Base-by-base conservation (phyloP, 2,329 filamentous ascomycete species). In the Alternaria novae-zelandiae region DNA sequence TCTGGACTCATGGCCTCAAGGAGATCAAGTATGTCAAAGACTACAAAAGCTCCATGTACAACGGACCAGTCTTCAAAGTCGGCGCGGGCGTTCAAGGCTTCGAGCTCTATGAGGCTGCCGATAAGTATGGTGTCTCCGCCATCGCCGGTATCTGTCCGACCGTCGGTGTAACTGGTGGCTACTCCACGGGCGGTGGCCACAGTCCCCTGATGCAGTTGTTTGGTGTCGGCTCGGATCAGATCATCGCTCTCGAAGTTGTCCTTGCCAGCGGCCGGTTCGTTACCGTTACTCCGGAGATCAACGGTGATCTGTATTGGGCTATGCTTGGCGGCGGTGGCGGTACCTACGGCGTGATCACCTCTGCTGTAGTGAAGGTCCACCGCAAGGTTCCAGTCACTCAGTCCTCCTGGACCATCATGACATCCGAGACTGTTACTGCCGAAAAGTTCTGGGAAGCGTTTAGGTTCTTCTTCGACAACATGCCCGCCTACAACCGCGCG, bases 161-260 rank as follows among this genome's bases (percentile, higher is more conserved):
- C 2, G 85, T 89, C 10, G 86, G 86, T n/a, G 77, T 86, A 66
- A 80, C 60, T n/a, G 76, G 76, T 44, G 76, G 81, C 11, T 83
- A 78, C 66, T 70, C 75, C 21, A 69, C 73, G 2, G 86, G 84
- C 3, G 87, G 86, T 25, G 87, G 87, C 0, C 85, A 89, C 73
- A 84, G 82, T 12, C 85, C 86, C 3, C 69, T 89, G 32, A 83
- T 83, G 51, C 80, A 81, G 57, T 72, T 83, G 41, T 84, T 83
- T 64, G 77, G 77, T 26, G 63, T 78, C n/a, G 75, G 71, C 1
- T 60, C 74, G 9, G 76, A 83, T 54, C 79, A 78, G 44, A 73
- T 82, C 13, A 65, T 78, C 6, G 74, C 76, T 47, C 79, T 78
- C 30, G 76, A 83, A 58, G 69, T 77, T 5, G 74, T 78, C 1